Base-by-base conservation (phyloP, 345 rosid species). In the Citrus mangshanensis region DNA sequence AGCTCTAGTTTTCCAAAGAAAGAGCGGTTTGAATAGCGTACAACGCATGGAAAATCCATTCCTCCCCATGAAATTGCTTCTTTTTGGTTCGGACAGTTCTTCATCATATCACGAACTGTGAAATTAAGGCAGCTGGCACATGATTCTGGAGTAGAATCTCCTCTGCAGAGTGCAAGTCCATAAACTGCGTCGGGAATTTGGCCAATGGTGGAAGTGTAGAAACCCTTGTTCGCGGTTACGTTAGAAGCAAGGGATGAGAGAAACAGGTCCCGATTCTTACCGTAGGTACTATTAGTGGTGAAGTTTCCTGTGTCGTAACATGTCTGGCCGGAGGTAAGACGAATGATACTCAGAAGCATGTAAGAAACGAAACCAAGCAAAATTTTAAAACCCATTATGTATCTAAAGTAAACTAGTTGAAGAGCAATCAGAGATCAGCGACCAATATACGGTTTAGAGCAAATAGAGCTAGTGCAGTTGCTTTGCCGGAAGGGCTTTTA, bases 81-180 rank as follows among this genome's bases (percentile, higher is more conserved):
- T 42, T 24, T 14, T 4, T 67, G 75, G 81, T 54, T 55, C 65
- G 55, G 73, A 63, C 79, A 86, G 81, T 34, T 88, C 28, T 7
- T 77, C 83, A 77, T 78, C 12, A 14, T 55, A 37, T 80, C 35
- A 5, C 4, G 9, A 71, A 22, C 19, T 72, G 71, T 3, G 85
- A 78, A 42, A 7, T 74, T 49, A 27, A 88, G 19, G 62, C 95
- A 89, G 0, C n/a, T 61, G 37, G 37, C 73, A 76, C 95, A 92
- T 21, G 38, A 77, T 6, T 75, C 76, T 1, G 70, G 62, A 13
- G 51, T 56, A 54, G 74, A 68, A 42, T 89, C 91, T 2, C 92
- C 89, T 69, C 90, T 79, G 77, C 92, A 86, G 5, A 82, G 86
- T 7, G 70, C 82, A 21, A 89, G 77, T 6, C 80, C 86, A 77